A percentile compares a stretch with the other conserved stretches of the same genome.
Evolutionary conservation across 306 rosid species (phyloP).

Genomic region (Pterocarpus macrocarpus): DNA sequence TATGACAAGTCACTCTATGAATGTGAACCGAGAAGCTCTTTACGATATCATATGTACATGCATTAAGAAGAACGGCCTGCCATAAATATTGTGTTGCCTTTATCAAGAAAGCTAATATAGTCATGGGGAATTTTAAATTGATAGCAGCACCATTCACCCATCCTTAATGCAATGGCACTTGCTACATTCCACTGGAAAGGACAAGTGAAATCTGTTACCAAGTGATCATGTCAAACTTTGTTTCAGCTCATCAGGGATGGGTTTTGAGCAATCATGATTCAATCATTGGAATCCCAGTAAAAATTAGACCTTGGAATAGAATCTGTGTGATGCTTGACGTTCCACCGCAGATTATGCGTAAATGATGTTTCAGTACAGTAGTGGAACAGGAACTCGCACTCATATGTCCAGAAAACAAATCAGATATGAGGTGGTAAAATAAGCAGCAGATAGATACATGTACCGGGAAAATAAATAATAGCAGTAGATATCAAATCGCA

Average conservation of each 20-base stretch:
- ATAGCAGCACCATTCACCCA: too few relatives aligned
- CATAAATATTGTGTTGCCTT: constrained; percentile 30
- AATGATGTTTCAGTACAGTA: constrained; percentile 5
- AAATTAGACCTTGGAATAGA: constrained; percentile 8
- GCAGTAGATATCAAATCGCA: constrained; percentile 1
- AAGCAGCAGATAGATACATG: too few relatives aligned
- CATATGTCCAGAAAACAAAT: constrained; percentile 25
- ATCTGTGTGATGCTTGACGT: constrained; percentile 32
- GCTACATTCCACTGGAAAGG: neutral
- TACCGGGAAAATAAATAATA: neutral
- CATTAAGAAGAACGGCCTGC: constrained; percentile 5
- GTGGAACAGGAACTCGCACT: constrained; percentile 24
- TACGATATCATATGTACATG: neutral
- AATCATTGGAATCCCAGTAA: constrained; percentile 15
- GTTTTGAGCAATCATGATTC: constrained; percentile 15
- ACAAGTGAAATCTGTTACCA: neutral
- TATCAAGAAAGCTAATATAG: constrained; percentile 1
- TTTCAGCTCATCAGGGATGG: neutral
- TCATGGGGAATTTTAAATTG: too few relatives aligned
- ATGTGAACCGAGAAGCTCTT: constrained; percentile 32
- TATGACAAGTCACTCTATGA: constrained; percentile 28
- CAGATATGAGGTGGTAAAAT: constrained; percentile 24
- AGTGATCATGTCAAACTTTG: constrained; percentile 6
- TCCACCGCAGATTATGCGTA: neutral
- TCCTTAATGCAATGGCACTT: neutral